phyloP scores from a whole-genome alignment of 164 flowering plant species.

The Sextonia rubra region DNA sequence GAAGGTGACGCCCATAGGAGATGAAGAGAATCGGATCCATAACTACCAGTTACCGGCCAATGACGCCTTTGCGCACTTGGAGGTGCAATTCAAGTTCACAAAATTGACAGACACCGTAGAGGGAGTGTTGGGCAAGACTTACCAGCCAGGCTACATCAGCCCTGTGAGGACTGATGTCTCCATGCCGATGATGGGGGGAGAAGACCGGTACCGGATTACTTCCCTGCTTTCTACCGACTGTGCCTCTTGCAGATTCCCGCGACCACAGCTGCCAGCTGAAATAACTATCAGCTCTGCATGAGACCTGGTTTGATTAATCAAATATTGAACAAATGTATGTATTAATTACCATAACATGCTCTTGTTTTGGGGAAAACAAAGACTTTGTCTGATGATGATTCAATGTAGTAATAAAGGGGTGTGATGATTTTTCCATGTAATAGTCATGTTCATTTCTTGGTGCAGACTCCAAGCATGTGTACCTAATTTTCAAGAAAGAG shows the following conservation, averaged over 20 bases:
- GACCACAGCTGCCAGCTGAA: conserved; percentile 8
- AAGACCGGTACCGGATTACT: conserved; percentile 53
- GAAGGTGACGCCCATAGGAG: conserved; percentile 50
- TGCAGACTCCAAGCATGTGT: no score
- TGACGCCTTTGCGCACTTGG: conserved; percentile 52
- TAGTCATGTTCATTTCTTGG: no score
- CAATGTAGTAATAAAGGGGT: no score
- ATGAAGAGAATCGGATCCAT: conserved; percentile 51
- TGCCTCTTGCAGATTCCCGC: conserved; percentile 43
- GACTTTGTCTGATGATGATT: no score
- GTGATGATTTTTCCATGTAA: no score
- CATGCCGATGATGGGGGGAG: conserved; percentile 83
- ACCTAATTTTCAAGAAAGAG: no score
- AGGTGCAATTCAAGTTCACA: conserved; percentile 32
- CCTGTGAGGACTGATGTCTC: conserved; percentile 59
- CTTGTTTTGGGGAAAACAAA: not conserved
- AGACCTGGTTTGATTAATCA: conserved; percentile 4
- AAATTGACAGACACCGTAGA: conserved; percentile 45
- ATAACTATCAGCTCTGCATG: not conserved
- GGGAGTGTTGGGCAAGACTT: conserved; percentile 67
- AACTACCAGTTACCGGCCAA: conserved; percentile 50
- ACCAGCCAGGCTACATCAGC: conserved; percentile 51
- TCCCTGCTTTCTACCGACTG: conserved; percentile 50
- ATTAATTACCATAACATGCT: not conserved
- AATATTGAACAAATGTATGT: not conserved